phyloP scores from a whole-genome alignment of 306 rosid genomes.

The Trifolium subterraneum region DNA sequence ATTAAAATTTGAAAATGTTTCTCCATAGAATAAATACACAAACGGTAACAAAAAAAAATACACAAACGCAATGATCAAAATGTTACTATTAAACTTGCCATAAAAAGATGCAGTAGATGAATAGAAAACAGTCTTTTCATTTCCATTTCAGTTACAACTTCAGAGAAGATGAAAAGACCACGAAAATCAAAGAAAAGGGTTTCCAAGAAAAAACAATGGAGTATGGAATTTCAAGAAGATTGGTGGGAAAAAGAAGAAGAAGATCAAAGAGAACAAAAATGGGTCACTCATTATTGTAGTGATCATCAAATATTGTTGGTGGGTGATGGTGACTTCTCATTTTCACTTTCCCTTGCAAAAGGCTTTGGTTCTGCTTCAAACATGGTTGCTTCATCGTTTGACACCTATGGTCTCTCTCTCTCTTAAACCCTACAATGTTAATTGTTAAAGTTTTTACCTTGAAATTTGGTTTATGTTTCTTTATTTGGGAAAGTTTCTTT shows the following conservation, averaged over 20 bases:
- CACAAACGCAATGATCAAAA: too few relatives aligned
- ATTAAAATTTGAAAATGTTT: too few relatives aligned
- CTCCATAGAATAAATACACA: too few relatives aligned
- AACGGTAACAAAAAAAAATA: too few relatives aligned
- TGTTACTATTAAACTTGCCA: not conserved
- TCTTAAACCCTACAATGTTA: not conserved
- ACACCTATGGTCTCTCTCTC: slow-evolving; percentile 35
- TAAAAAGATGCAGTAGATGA: not conserved
- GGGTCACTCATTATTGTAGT: slow-evolving; percentile 50
- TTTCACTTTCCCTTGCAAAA: slow-evolving; percentile 50
- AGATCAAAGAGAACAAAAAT: slow-evolving; percentile 34
- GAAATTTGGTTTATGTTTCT: not conserved
- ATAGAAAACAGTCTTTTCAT: not conserved
- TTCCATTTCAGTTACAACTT: not conserved
- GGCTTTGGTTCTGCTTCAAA: slow-evolving; percentile 57
- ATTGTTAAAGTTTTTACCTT: slow-evolving; percentile 1
- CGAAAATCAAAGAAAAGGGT: not conserved
- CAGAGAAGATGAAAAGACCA: not conserved
- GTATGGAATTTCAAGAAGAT: not conserved
- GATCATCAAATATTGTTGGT: slow-evolving; percentile 61
- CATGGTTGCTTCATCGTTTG: slow-evolving; percentile 56
- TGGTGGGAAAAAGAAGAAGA: not conserved
- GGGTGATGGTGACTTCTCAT: slow-evolving; percentile 71
- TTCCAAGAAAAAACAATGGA: not conserved
- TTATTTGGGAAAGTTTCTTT: not conserved